These are phyloP conservation scores for Coprinopsis marcescibilis DNA, from an alignment of 768 basidiomycete genomes.

Conservation along the genomic window DNA sequence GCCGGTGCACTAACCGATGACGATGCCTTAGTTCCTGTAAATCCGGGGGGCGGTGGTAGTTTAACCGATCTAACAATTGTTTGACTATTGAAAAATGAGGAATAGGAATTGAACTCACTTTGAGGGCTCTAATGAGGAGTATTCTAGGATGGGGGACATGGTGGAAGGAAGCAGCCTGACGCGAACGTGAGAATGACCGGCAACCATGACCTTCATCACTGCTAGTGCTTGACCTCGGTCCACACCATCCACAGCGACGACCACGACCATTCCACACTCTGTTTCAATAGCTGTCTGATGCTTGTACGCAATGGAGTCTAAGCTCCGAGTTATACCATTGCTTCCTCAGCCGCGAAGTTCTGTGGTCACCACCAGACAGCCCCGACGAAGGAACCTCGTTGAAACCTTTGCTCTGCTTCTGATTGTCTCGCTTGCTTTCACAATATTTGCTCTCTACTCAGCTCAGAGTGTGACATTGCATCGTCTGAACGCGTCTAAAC, in stretches of 20 bases:
- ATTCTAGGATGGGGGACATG: constrained; percentile 12
- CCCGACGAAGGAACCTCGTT: no score
- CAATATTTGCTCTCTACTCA: no score
- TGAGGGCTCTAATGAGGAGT: constrained; percentile 12
- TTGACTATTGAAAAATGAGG: not conserved
- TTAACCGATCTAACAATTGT: constrained; percentile 49
- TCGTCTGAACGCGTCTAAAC: constrained; percentile 12
- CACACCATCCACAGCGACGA: not conserved
- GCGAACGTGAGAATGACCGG: not conserved
- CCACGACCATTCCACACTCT: not conserved
- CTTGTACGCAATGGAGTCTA: no score
- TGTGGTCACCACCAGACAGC: no score
- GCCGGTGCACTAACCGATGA: constrained; percentile 29
- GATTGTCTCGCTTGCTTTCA: no score
- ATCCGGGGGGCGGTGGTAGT: constrained; percentile 65
- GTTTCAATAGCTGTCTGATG: no score
- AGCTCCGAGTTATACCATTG: no score
- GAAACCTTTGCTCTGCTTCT: no score
- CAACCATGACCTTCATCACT: not conserved
- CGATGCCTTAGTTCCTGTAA: constrained; percentile 33
- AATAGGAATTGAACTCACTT: constrained; percentile 5
- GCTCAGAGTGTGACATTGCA: not conserved
- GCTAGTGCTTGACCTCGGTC: not conserved
- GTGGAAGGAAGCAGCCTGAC: not conserved
- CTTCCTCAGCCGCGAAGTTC: no score